A percentile compares a stretch with the other conserved stretches of the same genome.
Conservation (phyloP, 2,329 filamentous ascomycete species). For the Coniella vitis region DNA sequence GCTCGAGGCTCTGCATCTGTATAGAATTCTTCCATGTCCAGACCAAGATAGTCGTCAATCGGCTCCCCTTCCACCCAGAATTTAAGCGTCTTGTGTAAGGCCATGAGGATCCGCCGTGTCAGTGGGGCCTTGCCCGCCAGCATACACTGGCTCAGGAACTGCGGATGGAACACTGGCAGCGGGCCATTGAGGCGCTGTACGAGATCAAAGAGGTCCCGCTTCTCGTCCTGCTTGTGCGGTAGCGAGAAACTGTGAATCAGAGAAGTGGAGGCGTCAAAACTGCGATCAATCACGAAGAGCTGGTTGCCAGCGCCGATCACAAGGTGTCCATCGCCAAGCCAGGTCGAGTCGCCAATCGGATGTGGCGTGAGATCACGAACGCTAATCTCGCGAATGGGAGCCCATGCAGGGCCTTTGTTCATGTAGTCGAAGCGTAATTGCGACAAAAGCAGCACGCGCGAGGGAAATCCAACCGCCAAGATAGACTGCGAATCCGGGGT, state of each 20-base stretch:
- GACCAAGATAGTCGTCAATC: conserved; percentile 70
- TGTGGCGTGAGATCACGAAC: conserved; percentile 79
- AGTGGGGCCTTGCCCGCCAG: conserved; percentile 67
- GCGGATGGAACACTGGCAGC: conserved; percentile 84
- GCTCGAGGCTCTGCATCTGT: conserved; percentile 18
- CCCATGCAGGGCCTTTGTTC: conserved; percentile 84
- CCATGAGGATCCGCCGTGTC: conserved; percentile 66
- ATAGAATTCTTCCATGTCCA: conserved; percentile 56
- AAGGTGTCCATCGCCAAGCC: conserved; percentile 78
- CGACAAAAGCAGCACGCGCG: conserved; percentile 71
- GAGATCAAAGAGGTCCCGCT: conserved; percentile 70
- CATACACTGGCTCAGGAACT: conserved; percentile 82
- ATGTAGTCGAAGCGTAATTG: conserved; percentile 91
- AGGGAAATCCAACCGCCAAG: conserved; percentile 86
- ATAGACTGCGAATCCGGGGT: conserved; percentile 86
- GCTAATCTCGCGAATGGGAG: conserved; percentile 72
- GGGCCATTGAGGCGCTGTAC: conserved; percentile 81
- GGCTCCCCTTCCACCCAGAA: conserved; percentile 76
- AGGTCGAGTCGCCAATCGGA: conserved; percentile 87
- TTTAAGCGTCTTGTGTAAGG: conserved; percentile 69
- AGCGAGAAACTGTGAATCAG: conserved; percentile 47
- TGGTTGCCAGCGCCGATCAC: conserved; percentile 89
- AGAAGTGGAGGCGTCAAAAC: conserved; percentile 58
- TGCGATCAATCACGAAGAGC: conserved; percentile 74
- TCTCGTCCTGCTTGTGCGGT: conserved; percentile 40